Evolutionary conservation across 768 basidiomycete genomes (phyloP).

Genomic region (Trametes gibbosa): DNA sequence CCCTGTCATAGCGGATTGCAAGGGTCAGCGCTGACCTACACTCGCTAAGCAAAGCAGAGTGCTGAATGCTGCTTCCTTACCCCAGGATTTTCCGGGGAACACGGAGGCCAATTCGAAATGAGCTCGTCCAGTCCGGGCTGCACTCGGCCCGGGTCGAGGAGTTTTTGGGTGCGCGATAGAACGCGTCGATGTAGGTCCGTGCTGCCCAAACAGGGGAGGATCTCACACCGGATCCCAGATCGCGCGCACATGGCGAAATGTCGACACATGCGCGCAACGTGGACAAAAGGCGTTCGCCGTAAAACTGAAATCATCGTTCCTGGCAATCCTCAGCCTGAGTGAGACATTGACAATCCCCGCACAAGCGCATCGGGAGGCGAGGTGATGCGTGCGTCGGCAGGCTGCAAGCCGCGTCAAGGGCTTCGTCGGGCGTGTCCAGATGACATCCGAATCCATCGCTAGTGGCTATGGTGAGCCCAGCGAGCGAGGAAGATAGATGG

Average conservation of each 20-base stretch:
- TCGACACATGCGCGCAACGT: background rate
- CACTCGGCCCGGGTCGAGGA: conserved; percentile 13
- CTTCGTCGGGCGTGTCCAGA: background rate
- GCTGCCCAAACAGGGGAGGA: background rate
- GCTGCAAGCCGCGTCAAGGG: background rate
- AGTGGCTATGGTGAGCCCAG: background rate
- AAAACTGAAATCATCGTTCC: background rate
- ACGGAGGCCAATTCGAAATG: background rate
- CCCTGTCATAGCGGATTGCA: too few relatives aligned
- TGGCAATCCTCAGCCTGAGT: too few relatives aligned
- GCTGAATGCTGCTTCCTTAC: too few relatives aligned
- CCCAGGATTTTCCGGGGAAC: too few relatives aligned
- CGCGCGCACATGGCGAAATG: background rate
- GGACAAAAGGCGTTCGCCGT: background rate
- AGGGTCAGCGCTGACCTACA: too few relatives aligned
- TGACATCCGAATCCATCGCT: background rate
- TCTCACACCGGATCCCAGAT: background rate
- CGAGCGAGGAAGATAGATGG: background rate
- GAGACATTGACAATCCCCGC: background rate
- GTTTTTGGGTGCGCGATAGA: background rate
- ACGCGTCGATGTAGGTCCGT: background rate
- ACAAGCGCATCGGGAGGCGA: background rate
- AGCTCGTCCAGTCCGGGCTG: background rate
- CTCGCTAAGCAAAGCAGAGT: too few relatives aligned
- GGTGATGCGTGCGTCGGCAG: background rate